Conservation (phyloP, 768 basidiomycete species). For the Pleurotus salmoneostramineus region DNA sequence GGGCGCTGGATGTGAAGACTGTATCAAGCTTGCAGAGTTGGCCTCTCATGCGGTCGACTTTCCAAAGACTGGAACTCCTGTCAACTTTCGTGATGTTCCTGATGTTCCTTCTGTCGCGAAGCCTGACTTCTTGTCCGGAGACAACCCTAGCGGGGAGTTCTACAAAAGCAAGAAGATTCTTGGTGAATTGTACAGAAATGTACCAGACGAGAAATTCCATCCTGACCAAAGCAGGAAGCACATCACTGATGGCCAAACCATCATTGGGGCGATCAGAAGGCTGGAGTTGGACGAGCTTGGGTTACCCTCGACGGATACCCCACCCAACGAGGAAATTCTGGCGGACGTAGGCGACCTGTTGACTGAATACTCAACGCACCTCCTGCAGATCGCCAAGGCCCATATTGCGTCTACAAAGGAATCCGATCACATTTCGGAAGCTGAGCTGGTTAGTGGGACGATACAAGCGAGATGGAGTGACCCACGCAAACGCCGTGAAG, state of each 20-base stretch:
- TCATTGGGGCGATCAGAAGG: conserved; percentile 20
- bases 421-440: conserved; percentile 30
- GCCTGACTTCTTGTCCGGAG: conserved; percentile 43
- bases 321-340: conserved; percentile 20
- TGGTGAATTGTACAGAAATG: conserved; percentile 40
- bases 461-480: conserved; percentile 40
- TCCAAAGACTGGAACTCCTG: conserved; percentile 39
- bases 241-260: conserved; percentile 11
- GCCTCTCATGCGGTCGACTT: conserved; percentile 49
- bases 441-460: conserved; percentile 40
- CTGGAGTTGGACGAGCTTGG: conserved; percentile 25
- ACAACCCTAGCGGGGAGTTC: conserved; percentile 18
- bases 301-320: conserved; percentile 18
- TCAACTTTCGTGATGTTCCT: conserved; percentile 30
- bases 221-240: conserved; percentile 14
- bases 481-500: conserved; percentile 35
- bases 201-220: conserved; percentile 30
- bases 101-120: conserved; percentile 14
- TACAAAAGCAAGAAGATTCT: conserved; percentile 36
- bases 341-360: conserved; percentile 33
- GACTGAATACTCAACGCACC: conserved; percentile 28
- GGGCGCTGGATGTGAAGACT: conserved; percentile 28
- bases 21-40: conserved; percentile 36
- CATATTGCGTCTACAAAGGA: conserved; percentile 32
- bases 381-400: conserved; percentile 27